Evolutionary conservation across 139 green algal genomes (phyloP).

Genomic region (Mesostigma viride): DNA sequence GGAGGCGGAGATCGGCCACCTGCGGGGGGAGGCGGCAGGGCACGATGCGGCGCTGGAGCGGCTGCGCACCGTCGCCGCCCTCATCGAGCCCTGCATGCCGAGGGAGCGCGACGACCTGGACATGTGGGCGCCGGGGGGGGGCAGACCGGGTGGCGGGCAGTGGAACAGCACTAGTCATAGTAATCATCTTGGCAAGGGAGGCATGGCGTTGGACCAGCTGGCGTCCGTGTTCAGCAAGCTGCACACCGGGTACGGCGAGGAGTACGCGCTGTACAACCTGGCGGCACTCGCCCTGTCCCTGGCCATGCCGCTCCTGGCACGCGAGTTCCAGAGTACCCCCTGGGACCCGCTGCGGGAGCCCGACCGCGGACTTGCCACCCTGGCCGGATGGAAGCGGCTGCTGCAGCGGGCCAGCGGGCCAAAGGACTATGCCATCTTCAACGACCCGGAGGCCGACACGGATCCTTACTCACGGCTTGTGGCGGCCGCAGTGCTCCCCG

Average conservation of each 20-base stretch:
- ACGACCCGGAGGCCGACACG: conserved; percentile 17
- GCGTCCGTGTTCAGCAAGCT: neutral
- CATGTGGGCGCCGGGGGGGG: too few relatives aligned
- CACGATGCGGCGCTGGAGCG: neutral
- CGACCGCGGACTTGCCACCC: conserved; percentile 1
- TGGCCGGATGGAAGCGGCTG: conserved; percentile 18
- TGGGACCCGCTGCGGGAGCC: conserved; percentile 24
- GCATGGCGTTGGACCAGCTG: neutral
- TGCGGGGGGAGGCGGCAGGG: neutral
- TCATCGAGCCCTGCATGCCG: too few relatives aligned
- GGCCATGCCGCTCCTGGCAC: conserved; percentile 13
- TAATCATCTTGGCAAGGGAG: too few relatives aligned
- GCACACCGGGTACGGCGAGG: conserved; percentile 33
- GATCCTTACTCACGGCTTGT: conserved; percentile 41
- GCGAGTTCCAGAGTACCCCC: conserved; percentile 19
- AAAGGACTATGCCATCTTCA: conserved; percentile 19
- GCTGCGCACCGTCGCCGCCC: neutral
- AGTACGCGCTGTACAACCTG: conserved; percentile 79
- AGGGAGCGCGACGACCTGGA: too few relatives aligned
- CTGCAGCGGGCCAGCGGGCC: conserved; percentile 2
- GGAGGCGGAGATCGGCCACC: conserved; percentile 11
- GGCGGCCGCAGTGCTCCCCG: conserved; percentile 64
- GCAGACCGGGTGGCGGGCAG: too few relatives aligned
- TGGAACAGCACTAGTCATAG: too few relatives aligned
- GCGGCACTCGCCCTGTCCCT: conserved; percentile 52